Percentiles rank a stretch among this genome's conserved stretches.
These are phyloP conservation scores for Boletus pseudopeckii DNA, from an alignment of 768 basidiomycete species.

Conservation along the genomic window DNA sequence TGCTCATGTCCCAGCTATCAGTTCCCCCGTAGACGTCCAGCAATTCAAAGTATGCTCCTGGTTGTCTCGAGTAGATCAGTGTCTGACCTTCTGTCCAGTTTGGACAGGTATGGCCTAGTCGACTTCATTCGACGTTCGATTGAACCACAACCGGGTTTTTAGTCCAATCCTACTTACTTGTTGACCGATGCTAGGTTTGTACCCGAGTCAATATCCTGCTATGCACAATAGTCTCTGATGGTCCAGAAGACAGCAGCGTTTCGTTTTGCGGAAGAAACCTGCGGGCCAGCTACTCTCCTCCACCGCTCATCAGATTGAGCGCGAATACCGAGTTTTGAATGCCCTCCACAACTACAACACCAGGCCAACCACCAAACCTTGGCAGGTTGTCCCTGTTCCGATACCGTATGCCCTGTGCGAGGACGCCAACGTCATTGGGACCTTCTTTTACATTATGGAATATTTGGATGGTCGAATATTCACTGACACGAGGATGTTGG, in stretches of 20 bases:
- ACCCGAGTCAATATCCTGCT: background rate
- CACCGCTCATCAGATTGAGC: constrained; percentile 94
- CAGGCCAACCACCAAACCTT: constrained; percentile 44
- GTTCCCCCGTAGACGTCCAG: constrained; percentile 70
- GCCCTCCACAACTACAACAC: constrained; percentile 76
- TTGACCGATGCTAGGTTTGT: constrained; percentile 71
- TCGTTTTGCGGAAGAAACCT: constrained; percentile 92
- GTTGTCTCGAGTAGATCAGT: background rate
- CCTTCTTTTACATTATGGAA: constrained; percentile 96
- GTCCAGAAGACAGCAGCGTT: constrained; percentile 47
- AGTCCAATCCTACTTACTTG: constrained; percentile 98
- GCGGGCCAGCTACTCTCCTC: constrained; percentile 80
- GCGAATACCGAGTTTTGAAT: constrained; percentile 80
- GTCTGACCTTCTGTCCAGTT: constrained; percentile 49
- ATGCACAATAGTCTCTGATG: constrained; percentile 1
- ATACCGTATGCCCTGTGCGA: constrained; percentile 81
- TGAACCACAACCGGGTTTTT: constrained; percentile 6
- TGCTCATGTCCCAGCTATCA: constrained; percentile 50
- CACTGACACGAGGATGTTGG: constrained; percentile 75
- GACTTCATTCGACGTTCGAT: background rate
- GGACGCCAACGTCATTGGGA: constrained; percentile 74
- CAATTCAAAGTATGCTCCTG: constrained; percentile 78
- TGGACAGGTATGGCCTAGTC: constrained; percentile 65
- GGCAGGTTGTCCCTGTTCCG: constrained; percentile 75
- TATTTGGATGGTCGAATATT: constrained; percentile 94